Evolutionary conservation across 1,284 basidiomycete species (phyloP).

Genomic region (Cronartium quercuum): DNA sequence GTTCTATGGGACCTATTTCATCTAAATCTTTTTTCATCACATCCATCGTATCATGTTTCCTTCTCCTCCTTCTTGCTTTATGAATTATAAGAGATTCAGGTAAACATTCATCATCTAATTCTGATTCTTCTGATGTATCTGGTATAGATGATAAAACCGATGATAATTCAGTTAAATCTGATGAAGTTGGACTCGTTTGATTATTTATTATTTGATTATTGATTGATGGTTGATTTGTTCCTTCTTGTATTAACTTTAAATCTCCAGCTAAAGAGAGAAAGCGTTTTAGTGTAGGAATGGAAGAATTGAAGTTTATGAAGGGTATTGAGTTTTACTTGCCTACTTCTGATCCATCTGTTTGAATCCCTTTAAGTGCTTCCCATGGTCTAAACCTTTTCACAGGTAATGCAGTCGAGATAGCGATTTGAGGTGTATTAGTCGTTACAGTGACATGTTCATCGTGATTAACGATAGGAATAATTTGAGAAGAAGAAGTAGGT

Average conservation of each 20-base stretch:
- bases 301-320: neutral
- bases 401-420: neutral
- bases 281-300: neutral
- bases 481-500: neutral
- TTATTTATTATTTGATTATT: neutral
- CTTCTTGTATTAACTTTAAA: slow-evolving; percentile 28
- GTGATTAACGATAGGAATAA: neutral
- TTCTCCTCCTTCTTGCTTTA: slow-evolving; percentile 13
- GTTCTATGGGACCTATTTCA: too few species aligned
- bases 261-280: slow-evolving; percentile 8
- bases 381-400: slow-evolving; percentile 29
- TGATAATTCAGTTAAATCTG: slow-evolving; percentile 30
- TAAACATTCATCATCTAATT: slow-evolving; percentile 33
- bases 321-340: neutral
- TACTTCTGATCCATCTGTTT: slow-evolving; percentile 28
- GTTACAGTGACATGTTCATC: neutral
- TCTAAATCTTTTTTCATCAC: too few species aligned
- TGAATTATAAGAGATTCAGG: slow-evolving; percentile 14
- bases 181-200: too few species aligned
- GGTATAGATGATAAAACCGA: slow-evolving; percentile 19
- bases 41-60: neutral
- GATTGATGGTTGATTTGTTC: neutral
- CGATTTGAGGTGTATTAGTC: neutral
- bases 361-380: slow-evolving; percentile 35
- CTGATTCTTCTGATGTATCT: slow-evolving; percentile 13